Evolutionary conservation across 2,329 filamentous ascomycete genomes (phyloP).

Genomic region (Diaporthe citriasiana): DNA sequence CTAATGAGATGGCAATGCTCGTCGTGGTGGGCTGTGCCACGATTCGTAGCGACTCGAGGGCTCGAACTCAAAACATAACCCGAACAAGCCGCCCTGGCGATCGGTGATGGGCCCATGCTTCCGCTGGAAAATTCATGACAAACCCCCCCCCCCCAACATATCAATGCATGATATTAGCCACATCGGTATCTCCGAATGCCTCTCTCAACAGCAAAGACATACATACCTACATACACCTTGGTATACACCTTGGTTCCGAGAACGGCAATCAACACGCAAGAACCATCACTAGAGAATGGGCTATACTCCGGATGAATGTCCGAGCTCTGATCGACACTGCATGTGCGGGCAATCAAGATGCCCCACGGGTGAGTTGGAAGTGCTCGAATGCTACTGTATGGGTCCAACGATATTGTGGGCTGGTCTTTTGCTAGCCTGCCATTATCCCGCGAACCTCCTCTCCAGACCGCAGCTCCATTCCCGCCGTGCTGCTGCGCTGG

Average conservation of each 20-base stretch:
- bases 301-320: constrained; percentile 5
- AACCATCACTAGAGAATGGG: background rate
- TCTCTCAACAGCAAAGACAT: background rate
- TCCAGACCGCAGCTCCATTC: constrained; percentile 11
- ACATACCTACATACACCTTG: background rate
- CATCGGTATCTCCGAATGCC: background rate
- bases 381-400: constrained; percentile 30
- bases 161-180: constrained; percentile 1
- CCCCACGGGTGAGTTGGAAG: constrained; percentile 34
- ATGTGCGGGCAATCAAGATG: constrained; percentile 35
- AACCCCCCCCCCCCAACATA: too few species aligned
- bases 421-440: constrained; percentile 13
- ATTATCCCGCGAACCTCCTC: constrained; percentile 7
- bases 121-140: background rate
- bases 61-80: background rate
- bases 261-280: background rate
- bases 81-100: background rate
- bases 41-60: constrained; percentile 6
- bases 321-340: constrained; percentile 30
- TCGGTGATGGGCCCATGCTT: constrained; percentile 17
- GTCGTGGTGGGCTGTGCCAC: constrained; percentile 19
- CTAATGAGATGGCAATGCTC: constrained; percentile 22
- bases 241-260: background rate
- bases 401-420: constrained; percentile 26
- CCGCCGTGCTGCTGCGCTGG: constrained; percentile 15